A percentile compares a stretch with the other conserved stretches of the same genome.
These are phyloP conservation scores for Litsea cubeba DNA, from an alignment of 164 flowering plant species.

Conservation along the genomic window DNA sequence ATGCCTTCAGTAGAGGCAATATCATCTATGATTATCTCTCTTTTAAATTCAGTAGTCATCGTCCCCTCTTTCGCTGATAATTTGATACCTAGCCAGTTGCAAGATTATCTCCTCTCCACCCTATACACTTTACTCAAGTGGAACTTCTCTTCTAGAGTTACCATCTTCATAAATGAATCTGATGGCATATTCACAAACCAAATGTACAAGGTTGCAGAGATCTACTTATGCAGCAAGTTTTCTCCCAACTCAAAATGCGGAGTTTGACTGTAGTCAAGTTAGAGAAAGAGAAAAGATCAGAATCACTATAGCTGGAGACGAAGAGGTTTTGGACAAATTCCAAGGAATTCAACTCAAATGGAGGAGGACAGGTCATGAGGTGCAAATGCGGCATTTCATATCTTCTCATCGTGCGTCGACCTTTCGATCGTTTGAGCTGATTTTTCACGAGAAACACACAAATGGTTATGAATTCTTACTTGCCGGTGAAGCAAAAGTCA, in stretches of 20 bases:
- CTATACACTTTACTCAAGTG: slow-evolving; percentile 19
- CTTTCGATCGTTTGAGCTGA: no score
- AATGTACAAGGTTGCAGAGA: slow-evolving; percentile 14
- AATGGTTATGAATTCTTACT: no score
- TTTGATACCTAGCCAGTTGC: not conserved
- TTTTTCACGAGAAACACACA: no score
- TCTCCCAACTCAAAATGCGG: not conserved
- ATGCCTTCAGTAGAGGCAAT: no score
- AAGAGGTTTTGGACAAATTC: slow-evolving; percentile 13
- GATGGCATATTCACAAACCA: slow-evolving; percentile 13
- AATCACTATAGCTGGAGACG: slow-evolving; percentile 9
- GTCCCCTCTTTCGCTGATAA: no score
- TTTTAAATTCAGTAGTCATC: no score
- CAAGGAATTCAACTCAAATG: slow-evolving; percentile 15
- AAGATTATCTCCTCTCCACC: slow-evolving; percentile 18
- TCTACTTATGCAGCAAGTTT: slow-evolving; percentile 6
- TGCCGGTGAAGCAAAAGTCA: no score
- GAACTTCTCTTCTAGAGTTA: slow-evolving; percentile 30
- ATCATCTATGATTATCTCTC: no score
- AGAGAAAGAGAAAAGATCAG: not conserved
- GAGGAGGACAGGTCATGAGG: not conserved
- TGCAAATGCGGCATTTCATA: no score
- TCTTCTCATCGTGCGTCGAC: no score
- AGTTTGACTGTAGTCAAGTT: slow-evolving; percentile 6
- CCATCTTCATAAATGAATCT: slow-evolving; percentile 19